phyloP scores from a whole-genome alignment of 768 basidiomycete genomes.

The Hygrocybe coccinea region DNA sequence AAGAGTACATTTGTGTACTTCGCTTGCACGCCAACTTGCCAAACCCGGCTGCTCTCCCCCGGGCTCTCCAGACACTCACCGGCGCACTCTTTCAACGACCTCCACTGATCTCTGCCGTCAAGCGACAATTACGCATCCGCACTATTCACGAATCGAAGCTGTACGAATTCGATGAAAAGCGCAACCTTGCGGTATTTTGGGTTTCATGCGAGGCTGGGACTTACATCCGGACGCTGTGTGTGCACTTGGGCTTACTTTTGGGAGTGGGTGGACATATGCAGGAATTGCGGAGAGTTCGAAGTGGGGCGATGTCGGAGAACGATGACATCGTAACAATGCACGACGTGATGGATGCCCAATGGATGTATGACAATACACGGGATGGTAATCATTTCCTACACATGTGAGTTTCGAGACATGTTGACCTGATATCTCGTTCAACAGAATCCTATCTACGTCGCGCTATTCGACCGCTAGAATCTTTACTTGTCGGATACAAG shows the following conservation, averaged over 20 bases:
- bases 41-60: conserved; percentile 79
- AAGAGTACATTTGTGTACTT: conserved; percentile 97
- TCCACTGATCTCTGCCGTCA: conserved; percentile 97
- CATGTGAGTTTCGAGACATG: not conserved
- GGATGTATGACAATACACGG: conserved; percentile 94
- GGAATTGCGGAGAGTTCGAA: conserved; percentile 89
- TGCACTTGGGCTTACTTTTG: conserved; percentile 88
- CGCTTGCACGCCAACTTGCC: conserved; percentile 82
- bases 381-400: conserved; percentile 55
- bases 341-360: conserved; percentile 98
- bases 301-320: conserved; percentile 95
- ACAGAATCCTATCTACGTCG: conserved; percentile 94
- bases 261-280: conserved; percentile 99
- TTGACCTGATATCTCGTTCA: conserved; percentile 4
- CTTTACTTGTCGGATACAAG: conserved; percentile 91
- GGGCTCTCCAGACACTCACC: conserved; percentile 93
- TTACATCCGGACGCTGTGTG: conserved; percentile 94
- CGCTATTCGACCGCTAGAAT: conserved; percentile 91
- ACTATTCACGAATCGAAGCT: conserved; percentile 96
- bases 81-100: conserved; percentile 99
- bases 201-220: conserved; percentile 98
- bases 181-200: conserved; percentile 96
- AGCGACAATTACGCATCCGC: conserved; percentile 93
- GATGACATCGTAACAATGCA: conserved; percentile 99
- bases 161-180: conserved; percentile 94